phyloP scores from a whole-genome alignment of 352 stramenopile genomes.

The Elongisporangium prolatum region DNA sequence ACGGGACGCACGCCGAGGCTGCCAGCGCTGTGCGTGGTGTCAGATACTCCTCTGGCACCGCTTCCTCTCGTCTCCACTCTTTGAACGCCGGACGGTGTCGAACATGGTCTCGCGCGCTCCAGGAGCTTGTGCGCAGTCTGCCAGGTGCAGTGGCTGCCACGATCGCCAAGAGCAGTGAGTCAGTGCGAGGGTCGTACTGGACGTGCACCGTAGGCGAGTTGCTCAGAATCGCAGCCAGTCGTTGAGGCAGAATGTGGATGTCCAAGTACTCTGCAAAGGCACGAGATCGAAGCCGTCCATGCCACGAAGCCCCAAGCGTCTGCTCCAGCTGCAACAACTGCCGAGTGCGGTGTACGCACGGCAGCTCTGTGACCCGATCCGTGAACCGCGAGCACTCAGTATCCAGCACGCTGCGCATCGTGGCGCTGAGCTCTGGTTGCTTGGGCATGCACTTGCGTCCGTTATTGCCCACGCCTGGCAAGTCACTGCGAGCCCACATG shows the following conservation, averaged over 20 bases:
- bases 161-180: conserved; percentile 48
- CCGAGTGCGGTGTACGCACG: conserved; percentile 44
- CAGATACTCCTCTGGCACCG: conserved; percentile 40
- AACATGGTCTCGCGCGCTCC: conserved; percentile 53
- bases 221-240: conserved; percentile 39
- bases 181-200: conserved; percentile 48
- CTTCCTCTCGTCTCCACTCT: conserved; percentile 50
- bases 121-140: conserved; percentile 34
- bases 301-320: conserved; percentile 42
- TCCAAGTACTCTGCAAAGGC: conserved; percentile 31
- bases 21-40: conserved; percentile 52
- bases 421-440: conserved; percentile 19
- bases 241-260: conserved; percentile 47
- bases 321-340: conserved; percentile 62
- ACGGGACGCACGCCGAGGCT: conserved; percentile 32
- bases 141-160: conserved; percentile 46
- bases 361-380: conserved; percentile 6
- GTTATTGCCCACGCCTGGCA: conserved; percentile 63
- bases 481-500: conserved; percentile 52
- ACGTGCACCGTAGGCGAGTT: conserved; percentile 32
- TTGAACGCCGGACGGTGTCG: conserved; percentile 63
- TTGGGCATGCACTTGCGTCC: conserved; percentile 57
- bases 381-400: conserved; percentile 51
- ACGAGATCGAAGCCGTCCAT: conserved; percentile 42
- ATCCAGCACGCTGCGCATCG: conserved; percentile 46